A percentile compares a stretch with the other conserved stretches of the same genome.
These are phyloP conservation scores for Entomortierella lignicola DNA, from an alignment of 192 early-diverging fungal species.

Conservation along the genomic window DNA sequence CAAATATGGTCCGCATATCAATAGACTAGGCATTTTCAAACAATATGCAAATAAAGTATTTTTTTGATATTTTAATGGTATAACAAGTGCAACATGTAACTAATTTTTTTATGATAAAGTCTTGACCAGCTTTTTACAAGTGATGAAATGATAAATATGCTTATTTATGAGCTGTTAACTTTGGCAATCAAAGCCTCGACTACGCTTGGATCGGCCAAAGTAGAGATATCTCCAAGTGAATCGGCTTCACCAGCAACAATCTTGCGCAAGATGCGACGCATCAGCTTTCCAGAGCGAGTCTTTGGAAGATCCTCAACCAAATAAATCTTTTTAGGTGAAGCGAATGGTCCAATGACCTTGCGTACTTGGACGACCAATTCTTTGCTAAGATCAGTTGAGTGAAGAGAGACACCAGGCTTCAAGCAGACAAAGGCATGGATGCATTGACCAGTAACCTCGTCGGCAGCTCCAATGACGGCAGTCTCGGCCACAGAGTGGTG, in stretches of 20 bases:
- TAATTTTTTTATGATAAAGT: background rate
- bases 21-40: no score
- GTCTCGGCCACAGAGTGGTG: conserved; percentile 88
- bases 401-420: conserved; percentile 68
- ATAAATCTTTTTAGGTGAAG: conserved; percentile 88
- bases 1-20: no score
- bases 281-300: conserved; percentile 96
- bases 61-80: no score
- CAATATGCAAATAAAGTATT: no score
- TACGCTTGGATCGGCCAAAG: conserved; percentile 82
- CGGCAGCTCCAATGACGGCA: conserved; percentile 87
- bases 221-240: conserved; percentile 89
- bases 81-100: no score
- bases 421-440: conserved; percentile 89
- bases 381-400: conserved; percentile 59
- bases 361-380: conserved; percentile 84
- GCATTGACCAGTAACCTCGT: conserved; percentile 92
- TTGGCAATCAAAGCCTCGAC: conserved; percentile 53
- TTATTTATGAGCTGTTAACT: conserved; percentile 48
- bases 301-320: conserved; percentile 92
- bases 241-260: conserved; percentile 86
- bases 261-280: conserved; percentile 95
- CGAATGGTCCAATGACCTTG: conserved; percentile 93
- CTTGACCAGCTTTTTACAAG: background rate
- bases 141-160: background rate